These are phyloP conservation scores for Dendryphion nanum DNA, from an alignment of 2,329 filamentous ascomycete genomes.

Conservation along the genomic window DNA sequence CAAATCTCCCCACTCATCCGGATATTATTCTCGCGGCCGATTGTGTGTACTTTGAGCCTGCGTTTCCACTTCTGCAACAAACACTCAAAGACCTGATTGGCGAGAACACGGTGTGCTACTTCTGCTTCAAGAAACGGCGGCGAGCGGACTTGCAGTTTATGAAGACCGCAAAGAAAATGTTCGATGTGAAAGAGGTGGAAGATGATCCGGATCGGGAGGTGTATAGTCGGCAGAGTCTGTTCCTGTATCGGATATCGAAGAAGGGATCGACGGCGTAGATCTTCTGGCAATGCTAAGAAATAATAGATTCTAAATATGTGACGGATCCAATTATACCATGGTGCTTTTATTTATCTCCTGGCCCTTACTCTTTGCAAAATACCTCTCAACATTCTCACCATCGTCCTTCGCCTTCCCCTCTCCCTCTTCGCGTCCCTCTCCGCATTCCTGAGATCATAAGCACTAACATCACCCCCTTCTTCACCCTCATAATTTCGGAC, in stretches of 20 bases:
- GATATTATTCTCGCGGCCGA: constrained; percentile 90
- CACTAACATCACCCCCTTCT: no score
- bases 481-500: no score
- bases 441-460: no score
- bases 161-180: constrained; percentile 50
- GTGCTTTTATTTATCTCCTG: no score
- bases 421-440: no score
- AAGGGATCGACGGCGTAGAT: no score
- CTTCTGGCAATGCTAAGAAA: no score
- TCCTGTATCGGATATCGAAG: constrained; percentile 39
- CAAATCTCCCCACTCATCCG: constrained; percentile 55
- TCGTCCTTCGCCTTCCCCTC: no score
- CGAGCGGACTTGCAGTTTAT: constrained; percentile 61
- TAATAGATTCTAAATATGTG: no score
- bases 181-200: constrained; percentile 46
- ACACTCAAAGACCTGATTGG: constrained; percentile 74
- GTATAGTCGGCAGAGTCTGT: constrained; percentile 50
- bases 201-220: constrained; percentile 49
- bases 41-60: constrained; percentile 95
- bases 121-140: constrained; percentile 93
- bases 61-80: constrained; percentile 80
- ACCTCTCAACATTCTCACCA: no score
- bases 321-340: no score
- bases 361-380: no score
- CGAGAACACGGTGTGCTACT: constrained; percentile 66